These are phyloP conservation scores for Pleurotus salmoneostramineus DNA, from an alignment of 768 basidiomycete species.

Conservation along the genomic window DNA sequence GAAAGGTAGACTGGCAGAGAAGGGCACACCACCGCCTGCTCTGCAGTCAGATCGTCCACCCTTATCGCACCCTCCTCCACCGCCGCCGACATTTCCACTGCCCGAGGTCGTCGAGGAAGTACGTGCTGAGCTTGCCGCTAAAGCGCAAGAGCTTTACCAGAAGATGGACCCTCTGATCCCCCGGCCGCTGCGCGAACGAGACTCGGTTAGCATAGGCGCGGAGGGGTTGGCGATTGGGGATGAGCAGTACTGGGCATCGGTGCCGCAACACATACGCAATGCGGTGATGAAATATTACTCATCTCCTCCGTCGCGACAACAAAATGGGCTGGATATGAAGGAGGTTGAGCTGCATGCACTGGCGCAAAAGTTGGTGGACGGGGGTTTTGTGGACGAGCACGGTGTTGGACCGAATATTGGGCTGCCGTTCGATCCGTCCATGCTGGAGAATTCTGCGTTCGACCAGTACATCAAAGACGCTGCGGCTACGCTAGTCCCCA, in stretches of 20 bases:
- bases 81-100: background rate
- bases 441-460: background rate
- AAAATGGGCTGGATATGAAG: conserved; percentile 1
- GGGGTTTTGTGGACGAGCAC: background rate
- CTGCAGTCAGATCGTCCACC: background rate
- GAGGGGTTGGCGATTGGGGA: background rate
- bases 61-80: background rate
- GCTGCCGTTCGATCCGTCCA: conserved; percentile 1
- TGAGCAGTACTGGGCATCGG: background rate
- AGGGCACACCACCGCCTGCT: background rate
- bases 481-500: background rate
- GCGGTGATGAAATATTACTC: background rate
- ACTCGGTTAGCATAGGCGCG: background rate
- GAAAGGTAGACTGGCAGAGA: background rate
- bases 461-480: conserved; percentile 4
- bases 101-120: background rate
- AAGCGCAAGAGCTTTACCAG: background rate
- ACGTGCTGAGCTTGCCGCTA: background rate
- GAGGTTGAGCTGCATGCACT: background rate
- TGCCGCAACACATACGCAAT: background rate
- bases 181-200: background rate
- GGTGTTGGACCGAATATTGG: background rate
- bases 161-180: conserved; percentile 4
- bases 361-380: background rate
- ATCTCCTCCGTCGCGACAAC: background rate